Base-by-base conservation (phyloP, 768 basidiomycete genomes). In the Imleria badia region DNA sequence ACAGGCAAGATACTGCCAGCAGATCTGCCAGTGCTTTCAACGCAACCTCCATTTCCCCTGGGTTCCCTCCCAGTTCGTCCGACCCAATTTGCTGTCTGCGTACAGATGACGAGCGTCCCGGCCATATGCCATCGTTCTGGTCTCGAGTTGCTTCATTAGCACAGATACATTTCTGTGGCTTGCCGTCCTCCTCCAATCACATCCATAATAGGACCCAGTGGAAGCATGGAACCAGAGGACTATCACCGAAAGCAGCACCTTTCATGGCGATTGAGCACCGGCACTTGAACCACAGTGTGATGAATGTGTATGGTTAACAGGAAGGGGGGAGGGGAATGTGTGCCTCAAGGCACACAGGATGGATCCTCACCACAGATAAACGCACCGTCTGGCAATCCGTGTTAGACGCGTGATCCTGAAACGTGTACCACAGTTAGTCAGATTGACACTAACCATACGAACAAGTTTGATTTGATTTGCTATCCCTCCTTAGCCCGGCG, bases 91-190 rank as follows among this genome's bases (percentile, higher is more conserved):
- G 12, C 20, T 36, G 19, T n/a, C 14, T 23, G 22, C 13, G 12
- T 26, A 36, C 22, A 19, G 47, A 44, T 33, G 23, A 38, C 23
- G 22, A 48, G 22, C 13, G 11, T 39, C 17, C 39, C 47, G 39
- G 22, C 8, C 19, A 38, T 20, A 39, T 7, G 5, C 54, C 58
- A 40, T 41, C 29, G 12, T 22, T 29, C 48, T 47, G 50, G 52
- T 42, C 23, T 47, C 23, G 40, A 52, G 1, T 52, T 51, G 48
- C 50, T 42, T 31, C 42, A 45, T 54, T 23, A 34, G 33, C 9
- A 39, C 1, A 20, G 19, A 43, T 63, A 22, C 62, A 56, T 67
- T 59, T 22, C 19, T 54, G 60, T 62, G 58, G 54, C 66, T 62
- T 45, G 30, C 33, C 31, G 19, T 11, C 23, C 19, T 38, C 19